Percentiles rank a stretch among this genome's conserved stretches.
Conservation (phyloP, 192 early-diverging fungal genomes). For the Backusella tuberculispora region DNA sequence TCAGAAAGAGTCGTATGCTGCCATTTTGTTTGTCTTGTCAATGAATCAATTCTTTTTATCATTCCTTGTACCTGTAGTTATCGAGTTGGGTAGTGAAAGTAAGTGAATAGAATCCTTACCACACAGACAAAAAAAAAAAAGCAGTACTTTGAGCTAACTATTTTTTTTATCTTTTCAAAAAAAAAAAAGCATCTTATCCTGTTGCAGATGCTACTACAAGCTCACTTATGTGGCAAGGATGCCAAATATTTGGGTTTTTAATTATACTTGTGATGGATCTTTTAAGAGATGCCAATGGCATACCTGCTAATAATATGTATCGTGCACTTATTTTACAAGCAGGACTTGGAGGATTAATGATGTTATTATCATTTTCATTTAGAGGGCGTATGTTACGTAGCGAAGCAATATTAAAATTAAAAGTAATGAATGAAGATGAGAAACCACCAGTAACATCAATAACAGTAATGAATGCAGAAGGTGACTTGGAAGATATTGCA, state of each 20-base stretch:
- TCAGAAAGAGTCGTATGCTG: slow-evolving; percentile 34
- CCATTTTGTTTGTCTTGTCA: slow-evolving; percentile 35
- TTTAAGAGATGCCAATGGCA: slow-evolving; percentile 27
- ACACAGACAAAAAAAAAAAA: background rate
- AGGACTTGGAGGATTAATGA: slow-evolving; percentile 28
- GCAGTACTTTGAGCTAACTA: background rate
- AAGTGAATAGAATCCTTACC: background rate
- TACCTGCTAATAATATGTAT: slow-evolving; percentile 30
- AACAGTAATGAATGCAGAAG: background rate
- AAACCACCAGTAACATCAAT: background rate
- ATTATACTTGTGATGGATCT: slow-evolving; percentile 38
- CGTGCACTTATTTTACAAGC: slow-evolving; percentile 43
- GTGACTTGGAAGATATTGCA: background rate
- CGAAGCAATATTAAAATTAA: slow-evolving; percentile 29
- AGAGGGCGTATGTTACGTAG: slow-evolving; percentile 33
- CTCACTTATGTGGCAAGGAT: slow-evolving; percentile 44
- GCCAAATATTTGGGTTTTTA: slow-evolving; percentile 40
- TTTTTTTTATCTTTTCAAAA: no score
- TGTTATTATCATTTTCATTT: slow-evolving; percentile 25
- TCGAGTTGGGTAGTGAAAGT: slow-evolving; percentile 44
- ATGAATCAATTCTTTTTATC: slow-evolving; percentile 46
- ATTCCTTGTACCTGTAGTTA: slow-evolving; percentile 41
- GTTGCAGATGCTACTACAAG: slow-evolving; percentile 36
- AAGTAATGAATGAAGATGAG: slow-evolving; percentile 4
- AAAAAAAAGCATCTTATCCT: slow-evolving; percentile 35